Base-by-base conservation (phyloP, 1,139 yeast genomes). In the Blastobotrys raffinosifermentans region DNA sequence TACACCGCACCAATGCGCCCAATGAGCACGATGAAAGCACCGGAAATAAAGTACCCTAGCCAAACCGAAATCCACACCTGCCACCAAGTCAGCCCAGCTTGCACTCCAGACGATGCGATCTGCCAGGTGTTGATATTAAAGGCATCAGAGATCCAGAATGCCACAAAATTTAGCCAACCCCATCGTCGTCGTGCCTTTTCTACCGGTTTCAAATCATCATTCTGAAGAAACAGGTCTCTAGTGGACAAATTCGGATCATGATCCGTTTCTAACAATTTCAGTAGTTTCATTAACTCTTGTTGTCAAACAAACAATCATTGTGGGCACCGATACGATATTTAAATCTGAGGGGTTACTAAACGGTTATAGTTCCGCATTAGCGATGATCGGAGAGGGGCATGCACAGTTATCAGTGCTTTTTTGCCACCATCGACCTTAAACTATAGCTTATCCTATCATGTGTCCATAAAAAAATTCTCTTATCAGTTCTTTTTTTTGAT, bases 41-140 rank as follows among this genome's bases (percentile, higher is more conserved):
- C 63, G 9, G 64, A 51, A 17, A 61, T 36, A 25, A 57, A 44
- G 40, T 61, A 60, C 4, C 66, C 66, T 16, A 58, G 41, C 93
- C 94, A 83, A 17, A 85, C 89, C 0, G 91, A 73, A 22, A 84
- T 57, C 94, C 94, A 85, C 11, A 83, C 78, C 58, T 78, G 87
- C 93, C 94, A 85, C 94, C 94, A 84, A 13, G 79, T 75, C 62
- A 85, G 65, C 5, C 91, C 91, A 29, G 73, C 71, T 38, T 67
- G 67, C 42, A 80, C 80, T 47, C 94, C 93, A 1, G 93, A 80
- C 3, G 91, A 78, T 4, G 94, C 94, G 53, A 86, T 84, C 64
- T 83, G 89, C 89, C 93, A 85, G 8, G 95, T 84, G 55, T 82
- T 84, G 51, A 86, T 78, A 58, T 85, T 85, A 64, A 86, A 82